Base-by-base conservation (phyloP, 2,329 filamentous ascomycete genomes). In the Colletotrichum sp. region DNA sequence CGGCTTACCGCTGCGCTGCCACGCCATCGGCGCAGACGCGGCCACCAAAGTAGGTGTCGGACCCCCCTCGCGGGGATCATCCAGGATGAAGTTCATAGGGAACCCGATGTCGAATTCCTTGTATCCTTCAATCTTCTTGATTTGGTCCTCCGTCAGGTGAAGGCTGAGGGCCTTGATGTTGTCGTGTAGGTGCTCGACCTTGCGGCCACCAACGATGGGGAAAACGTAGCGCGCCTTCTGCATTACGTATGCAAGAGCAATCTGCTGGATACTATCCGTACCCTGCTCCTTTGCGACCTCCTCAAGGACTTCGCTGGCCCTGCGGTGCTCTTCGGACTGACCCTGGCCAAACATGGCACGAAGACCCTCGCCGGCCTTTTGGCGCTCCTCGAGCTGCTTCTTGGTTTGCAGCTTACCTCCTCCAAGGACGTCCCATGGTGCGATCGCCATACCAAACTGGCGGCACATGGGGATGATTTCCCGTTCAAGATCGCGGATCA, bases 401-500 rank as follows among this genome's bases (percentile, higher is more conserved):
- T 81, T 79, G 18, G 85, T 84, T 81, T 89, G 87, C 82, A 90
- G 88, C 71, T 85, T 84, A 55, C 90, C 90, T 84, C 83, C 87
- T 21, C 90, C 90, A 8, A 92, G 83, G 1, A 88, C 89, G 66
- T 90, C 92, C 91, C 91, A 94, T 0, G 92, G 91, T 0, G 87
- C 84, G 6, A 93, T 78, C 26, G 85, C 92, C 92, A 88, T 87
- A 71, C 85, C 85, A 36, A 84, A 85, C 28, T 82, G 80, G 18
- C 83, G 82, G 8, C 81, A 81, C 85, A 88, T 87, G 5, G 87
- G 87, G 13, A 88, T 79, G 60, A 87, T 85, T 6, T 87, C 85
- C 21, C 85, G 83, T 77, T 87, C 85, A 30, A 86, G 78, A 73
- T 86, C 84, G 13, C 85, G 82, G 26, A 69, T 24, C 64, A 81